phyloP scores from a whole-genome alignment of 2,329 filamentous ascomycete species.

The Colletotrichum sp. region DNA sequence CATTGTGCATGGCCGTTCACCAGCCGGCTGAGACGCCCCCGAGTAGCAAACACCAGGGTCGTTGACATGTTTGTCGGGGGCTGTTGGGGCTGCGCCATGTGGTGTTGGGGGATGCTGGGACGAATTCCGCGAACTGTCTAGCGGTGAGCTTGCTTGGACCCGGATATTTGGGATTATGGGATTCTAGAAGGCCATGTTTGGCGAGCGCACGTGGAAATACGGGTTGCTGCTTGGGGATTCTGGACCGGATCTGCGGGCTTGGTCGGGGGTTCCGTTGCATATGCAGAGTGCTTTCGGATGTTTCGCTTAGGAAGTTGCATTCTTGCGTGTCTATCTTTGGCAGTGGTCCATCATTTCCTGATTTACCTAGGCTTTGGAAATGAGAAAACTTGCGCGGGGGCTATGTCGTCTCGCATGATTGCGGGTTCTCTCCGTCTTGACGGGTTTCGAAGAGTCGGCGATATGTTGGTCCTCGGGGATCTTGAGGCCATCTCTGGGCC shows the following conservation, averaged over 20 bases:
- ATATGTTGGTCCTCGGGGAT: neutral
- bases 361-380: neutral
- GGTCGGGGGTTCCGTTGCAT: neutral
- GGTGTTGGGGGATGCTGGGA: neutral
- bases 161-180: neutral
- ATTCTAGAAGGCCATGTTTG: neutral
- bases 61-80: neutral
- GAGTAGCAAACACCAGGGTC: neutral
- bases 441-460: neutral
- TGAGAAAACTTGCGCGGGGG: neutral
- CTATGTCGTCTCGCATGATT: neutral
- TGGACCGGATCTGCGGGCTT: conserved; percentile 40
- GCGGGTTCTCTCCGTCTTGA: neutral
- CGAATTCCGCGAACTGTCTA: neutral
- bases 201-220: conserved; percentile 38
- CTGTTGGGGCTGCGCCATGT: neutral
- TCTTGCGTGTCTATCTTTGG: neutral
- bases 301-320: neutral
- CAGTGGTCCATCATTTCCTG: neutral
- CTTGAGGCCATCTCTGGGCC: neutral
- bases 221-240: conserved; percentile 57
- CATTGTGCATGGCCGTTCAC: neutral
- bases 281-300: neutral
- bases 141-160: neutral
- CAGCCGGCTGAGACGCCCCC: neutral